Conservation (phyloP, 441 rosid genomes). For the Hypseocharis bilobata region DNA sequence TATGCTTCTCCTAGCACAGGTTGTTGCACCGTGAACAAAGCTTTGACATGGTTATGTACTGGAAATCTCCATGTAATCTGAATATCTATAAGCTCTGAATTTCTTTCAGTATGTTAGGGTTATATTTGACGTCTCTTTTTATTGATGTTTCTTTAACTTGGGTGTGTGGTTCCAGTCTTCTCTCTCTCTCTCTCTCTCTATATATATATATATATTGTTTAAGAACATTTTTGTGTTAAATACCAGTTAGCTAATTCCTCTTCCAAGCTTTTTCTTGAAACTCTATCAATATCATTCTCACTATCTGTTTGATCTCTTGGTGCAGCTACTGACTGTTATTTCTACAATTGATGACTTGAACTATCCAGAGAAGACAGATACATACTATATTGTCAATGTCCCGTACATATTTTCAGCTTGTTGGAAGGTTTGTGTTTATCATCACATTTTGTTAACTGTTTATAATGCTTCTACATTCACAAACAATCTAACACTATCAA, state of each 20-base stretch:
- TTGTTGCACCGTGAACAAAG: too few species aligned
- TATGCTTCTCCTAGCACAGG: too few species aligned
- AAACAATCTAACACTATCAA: too few species aligned
- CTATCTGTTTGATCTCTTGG: neutral
- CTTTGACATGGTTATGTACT: too few species aligned
- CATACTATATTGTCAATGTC: slow-evolving; percentile 56
- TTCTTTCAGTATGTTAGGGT: neutral
- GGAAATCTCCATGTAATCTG: too few species aligned
- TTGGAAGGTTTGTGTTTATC: slow-evolving; percentile 63
- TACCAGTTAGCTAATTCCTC: neutral
- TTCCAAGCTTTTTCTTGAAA: neutral
- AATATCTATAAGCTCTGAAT: too few species aligned
- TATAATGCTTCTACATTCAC: too few species aligned
- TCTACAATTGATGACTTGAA: slow-evolving; percentile 62
- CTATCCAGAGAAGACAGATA: slow-evolving; percentile 65
- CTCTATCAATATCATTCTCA: slow-evolving; percentile 5
- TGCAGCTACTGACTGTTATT: slow-evolving; percentile 51
- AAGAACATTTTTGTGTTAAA: neutral
- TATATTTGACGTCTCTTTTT: neutral
- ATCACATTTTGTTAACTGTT: neutral
- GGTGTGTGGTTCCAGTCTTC: neutral
- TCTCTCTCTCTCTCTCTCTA: neutral
- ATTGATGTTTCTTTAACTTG: neutral
- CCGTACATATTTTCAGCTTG: slow-evolving; percentile 73
- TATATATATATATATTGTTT: neutral